Percentiles rank a stretch among this genome's conserved stretches.
phyloP scores from a whole-genome alignment of 2,329 filamentous ascomycete genomes.

The Paradendryphiella salina region DNA sequence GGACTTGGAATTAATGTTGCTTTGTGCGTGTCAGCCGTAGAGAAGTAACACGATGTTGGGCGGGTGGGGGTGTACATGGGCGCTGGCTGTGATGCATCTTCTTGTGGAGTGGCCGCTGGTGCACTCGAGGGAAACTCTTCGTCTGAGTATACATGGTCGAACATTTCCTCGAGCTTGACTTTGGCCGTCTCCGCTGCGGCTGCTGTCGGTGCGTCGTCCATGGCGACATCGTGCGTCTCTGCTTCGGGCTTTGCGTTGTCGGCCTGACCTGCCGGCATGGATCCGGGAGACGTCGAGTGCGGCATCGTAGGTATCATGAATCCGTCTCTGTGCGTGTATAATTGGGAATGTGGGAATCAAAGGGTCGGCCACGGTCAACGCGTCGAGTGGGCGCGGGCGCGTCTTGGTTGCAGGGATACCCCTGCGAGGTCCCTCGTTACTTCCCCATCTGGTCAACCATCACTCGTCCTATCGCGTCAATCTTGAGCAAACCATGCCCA shows the following conservation, averaged over 20 bases:
- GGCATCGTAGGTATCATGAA: slow-evolving; percentile 46
- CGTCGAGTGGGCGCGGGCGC: slow-evolving; percentile 25
- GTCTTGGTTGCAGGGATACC: slow-evolving; percentile 21
- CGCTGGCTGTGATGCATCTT: slow-evolving; percentile 45
- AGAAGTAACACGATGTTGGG: slow-evolving; percentile 2
- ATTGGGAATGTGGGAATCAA: slow-evolving; percentile 8
- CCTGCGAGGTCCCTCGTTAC: slow-evolving; percentile 11
- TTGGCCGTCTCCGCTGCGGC: slow-evolving; percentile 36
- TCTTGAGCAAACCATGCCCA: slow-evolving; percentile 1
- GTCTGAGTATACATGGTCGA: slow-evolving; percentile 61
- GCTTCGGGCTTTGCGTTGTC: slow-evolving; percentile 34
- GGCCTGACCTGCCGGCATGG: slow-evolving; percentile 49
- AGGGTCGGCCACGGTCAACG: slow-evolving; percentile 21
- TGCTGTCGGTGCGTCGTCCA: slow-evolving; percentile 37
- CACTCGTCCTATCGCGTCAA: slow-evolving; percentile 15
- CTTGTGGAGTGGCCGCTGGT: slow-evolving; percentile 50
- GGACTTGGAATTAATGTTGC: slow-evolving; percentile 47
- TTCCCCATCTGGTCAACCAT: slow-evolving; percentile 17
- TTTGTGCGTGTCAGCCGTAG: slow-evolving; percentile 22
- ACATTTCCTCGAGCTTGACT: slow-evolving; percentile 60
- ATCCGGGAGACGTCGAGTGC: slow-evolving; percentile 50
- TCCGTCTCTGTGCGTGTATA: slow-evolving; percentile 2
- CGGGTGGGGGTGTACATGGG: slow-evolving; percentile 42
- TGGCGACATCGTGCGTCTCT: slow-evolving; percentile 36
- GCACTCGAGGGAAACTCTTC: slow-evolving; percentile 62